Percentiles rank a stretch among this genome's conserved stretches.
phyloP scores from a whole-genome alignment of 345 rosid genomes.

The Pelargonium nanum region DNA sequence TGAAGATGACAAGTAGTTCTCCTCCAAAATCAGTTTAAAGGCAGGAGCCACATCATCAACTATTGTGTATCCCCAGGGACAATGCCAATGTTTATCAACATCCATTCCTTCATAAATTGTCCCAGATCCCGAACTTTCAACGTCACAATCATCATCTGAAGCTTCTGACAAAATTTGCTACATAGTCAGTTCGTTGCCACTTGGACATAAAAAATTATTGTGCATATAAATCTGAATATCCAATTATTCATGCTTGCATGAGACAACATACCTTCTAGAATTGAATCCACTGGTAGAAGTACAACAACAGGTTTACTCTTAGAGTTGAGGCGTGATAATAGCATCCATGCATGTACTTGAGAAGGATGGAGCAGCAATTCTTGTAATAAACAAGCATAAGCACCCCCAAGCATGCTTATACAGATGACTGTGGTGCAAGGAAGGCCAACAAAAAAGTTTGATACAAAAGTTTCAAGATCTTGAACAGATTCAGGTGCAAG shows the following conservation, averaged over 20 bases:
- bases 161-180: constrained; percentile 19
- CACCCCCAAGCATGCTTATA: constrained; percentile 57
- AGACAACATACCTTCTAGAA: constrained; percentile 55
- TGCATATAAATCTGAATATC: constrained; percentile 1
- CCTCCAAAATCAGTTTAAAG: constrained; percentile 68
- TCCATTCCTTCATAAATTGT: constrained; percentile 21
- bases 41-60: constrained; percentile 71
- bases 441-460: constrained; percentile 46
- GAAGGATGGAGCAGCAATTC: constrained; percentile 46
- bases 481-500: constrained; percentile 60
- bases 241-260: constrained; percentile 1
- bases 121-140: constrained; percentile 20
- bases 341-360: constrained; percentile 53
- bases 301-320: constrained; percentile 52
- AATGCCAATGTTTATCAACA: constrained; percentile 48
- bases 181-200: background rate
- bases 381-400: constrained; percentile 42
- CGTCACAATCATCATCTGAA: constrained; percentile 36
- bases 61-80: constrained; percentile 72
- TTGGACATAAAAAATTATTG: background rate
- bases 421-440: constrained; percentile 58
- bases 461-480: constrained; percentile 56
- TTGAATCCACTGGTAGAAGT: constrained; percentile 57
- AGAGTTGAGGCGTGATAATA: constrained; percentile 56
- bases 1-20: constrained; percentile 51